Conservation (phyloP, 2,329 filamentous ascomycete genomes). For the Bretziella fagacearum region DNA sequence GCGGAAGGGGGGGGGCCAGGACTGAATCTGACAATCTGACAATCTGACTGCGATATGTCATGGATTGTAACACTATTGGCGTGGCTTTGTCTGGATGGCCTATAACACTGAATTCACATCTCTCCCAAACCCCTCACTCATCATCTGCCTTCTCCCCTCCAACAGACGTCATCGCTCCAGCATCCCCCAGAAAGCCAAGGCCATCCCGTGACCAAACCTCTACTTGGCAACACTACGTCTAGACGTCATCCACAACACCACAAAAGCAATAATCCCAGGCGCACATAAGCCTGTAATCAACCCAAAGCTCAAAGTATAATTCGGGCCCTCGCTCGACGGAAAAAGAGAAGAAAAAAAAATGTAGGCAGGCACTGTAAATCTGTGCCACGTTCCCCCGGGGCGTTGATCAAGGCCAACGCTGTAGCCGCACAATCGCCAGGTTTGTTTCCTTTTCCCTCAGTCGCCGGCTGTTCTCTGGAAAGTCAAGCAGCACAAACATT, state of each 20-base stretch:
- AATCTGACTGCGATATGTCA: too few species aligned
- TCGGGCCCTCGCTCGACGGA: conserved; percentile 30
- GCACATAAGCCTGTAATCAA: conserved; percentile 16
- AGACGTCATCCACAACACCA: background rate
- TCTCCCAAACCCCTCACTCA: background rate
- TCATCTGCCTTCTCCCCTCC: background rate
- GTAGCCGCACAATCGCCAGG: background rate
- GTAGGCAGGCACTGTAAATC: conserved; percentile 40
- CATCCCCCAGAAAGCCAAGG: background rate
- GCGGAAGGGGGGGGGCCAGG: too few species aligned
- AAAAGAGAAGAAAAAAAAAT: too few species aligned
- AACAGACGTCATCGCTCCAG: background rate
- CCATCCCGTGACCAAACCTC: background rate
- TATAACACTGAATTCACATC: background rate
- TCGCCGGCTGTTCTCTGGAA: background rate
- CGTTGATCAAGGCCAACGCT: conserved; percentile 34
- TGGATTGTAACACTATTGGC: too few species aligned
- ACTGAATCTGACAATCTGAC: too few species aligned
- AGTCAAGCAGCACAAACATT: background rate
- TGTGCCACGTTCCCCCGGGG: conserved; percentile 37
- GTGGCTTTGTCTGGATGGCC: too few species aligned
- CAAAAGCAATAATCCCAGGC: background rate
- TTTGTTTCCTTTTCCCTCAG: background rate
- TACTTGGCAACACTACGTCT: background rate
- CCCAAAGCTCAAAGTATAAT: conserved; percentile 29